A percentile compares a stretch with the other conserved stretches of the same genome.
Conservation (phyloP, 2,329 filamentous ascomycete species). For the Emmonsiellopsis sp. region DNA sequence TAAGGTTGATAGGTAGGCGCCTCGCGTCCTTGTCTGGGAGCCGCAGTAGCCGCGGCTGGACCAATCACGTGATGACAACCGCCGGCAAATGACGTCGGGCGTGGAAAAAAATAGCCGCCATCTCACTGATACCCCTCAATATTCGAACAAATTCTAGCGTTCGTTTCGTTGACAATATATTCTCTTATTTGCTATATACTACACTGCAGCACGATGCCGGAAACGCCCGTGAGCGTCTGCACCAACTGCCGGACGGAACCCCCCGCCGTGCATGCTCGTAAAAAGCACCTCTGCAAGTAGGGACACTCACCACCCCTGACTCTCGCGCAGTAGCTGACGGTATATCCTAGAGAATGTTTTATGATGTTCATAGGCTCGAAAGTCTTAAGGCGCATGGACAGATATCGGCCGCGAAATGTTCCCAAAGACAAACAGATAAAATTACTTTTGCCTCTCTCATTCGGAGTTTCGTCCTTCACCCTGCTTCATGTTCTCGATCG, state of each 20-base stretch:
- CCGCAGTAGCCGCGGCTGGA: not conserved
- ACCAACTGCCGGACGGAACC: constrained; percentile 15
- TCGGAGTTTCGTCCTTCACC: constrained; percentile 70
- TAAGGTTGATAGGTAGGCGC: not conserved
- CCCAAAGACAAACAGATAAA: constrained; percentile 37
- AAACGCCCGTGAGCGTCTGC: constrained; percentile 15
- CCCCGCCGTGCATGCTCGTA: constrained; percentile 6
- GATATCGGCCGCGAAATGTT: constrained; percentile 41
- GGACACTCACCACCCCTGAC: not conserved
- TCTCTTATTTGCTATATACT: not conserved
- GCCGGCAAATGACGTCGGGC: not conserved
- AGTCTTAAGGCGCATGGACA: constrained; percentile 66
- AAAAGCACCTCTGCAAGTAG: constrained; percentile 12
- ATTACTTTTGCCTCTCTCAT: constrained; percentile 71
- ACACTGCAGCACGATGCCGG: constrained; percentile 1
- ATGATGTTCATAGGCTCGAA: constrained; percentile 68
- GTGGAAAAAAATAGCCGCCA: not conserved
- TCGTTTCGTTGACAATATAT: not conserved
- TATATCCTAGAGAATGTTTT: constrained; percentile 58
- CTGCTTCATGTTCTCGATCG: constrained; percentile 67
- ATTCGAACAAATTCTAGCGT: not conserved
- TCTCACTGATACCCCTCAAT: not conserved
- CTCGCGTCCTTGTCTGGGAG: not conserved
- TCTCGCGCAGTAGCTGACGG: constrained; percentile 4
- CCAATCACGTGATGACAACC: not conserved